phyloP scores from a whole-genome alignment of 2,329 filamentous ascomycete species.

The Cylindrodendrum hubeiense region DNA sequence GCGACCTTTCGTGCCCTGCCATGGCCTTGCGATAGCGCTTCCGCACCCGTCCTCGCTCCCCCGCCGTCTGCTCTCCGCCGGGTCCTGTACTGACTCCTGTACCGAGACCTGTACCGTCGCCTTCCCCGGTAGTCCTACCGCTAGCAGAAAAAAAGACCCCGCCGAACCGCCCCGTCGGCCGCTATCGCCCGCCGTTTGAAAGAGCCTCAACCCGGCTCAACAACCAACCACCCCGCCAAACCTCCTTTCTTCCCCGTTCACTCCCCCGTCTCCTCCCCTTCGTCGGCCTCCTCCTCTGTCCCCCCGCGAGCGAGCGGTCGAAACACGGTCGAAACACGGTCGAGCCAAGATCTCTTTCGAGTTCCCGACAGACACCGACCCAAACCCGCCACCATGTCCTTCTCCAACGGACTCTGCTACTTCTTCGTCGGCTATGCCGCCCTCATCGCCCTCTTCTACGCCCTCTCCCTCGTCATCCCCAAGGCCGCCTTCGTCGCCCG shows the following conservation, averaged over 20 bases:
- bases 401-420: conserved; percentile 56
- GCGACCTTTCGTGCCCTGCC: background rate
- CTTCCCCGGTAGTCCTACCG: conserved; percentile 1
- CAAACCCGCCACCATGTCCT: conserved; percentile 49
- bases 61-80: background rate
- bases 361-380: background rate
- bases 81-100: too few relatives aligned
- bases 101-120: too few relatives aligned
- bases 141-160: conserved; percentile 23
- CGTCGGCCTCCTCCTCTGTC: background rate
- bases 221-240: conserved; percentile 26
- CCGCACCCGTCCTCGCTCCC: background rate
- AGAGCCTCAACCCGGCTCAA: conserved; percentile 26
- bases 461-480: conserved; percentile 69
- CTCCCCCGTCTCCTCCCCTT: background rate
- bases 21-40: conserved; percentile 24
- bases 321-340: background rate
- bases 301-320: background rate
- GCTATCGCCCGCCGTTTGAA: conserved; percentile 21
- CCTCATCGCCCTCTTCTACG: conserved; percentile 69
- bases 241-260: background rate
- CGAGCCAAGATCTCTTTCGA: conserved; percentile 4
- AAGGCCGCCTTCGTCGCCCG: conserved; percentile 78
- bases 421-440: conserved; percentile 65
- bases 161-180: conserved; percentile 23